Evolutionary conservation across 2,329 filamentous ascomycete species (phyloP).

Genomic region (Fusarium luffae): DNA sequence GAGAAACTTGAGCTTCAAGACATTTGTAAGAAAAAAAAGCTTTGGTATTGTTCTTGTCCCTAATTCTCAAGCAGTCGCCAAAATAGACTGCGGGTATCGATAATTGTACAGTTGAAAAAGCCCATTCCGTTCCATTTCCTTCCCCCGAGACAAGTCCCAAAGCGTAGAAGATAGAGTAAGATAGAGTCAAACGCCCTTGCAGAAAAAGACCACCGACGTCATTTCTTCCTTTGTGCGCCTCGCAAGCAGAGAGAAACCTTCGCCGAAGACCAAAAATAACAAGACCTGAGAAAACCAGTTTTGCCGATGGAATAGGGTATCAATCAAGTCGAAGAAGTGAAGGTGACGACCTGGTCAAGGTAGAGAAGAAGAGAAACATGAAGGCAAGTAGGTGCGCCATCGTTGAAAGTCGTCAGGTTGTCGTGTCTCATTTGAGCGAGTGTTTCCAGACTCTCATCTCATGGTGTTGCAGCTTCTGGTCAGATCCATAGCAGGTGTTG

Average conservation of each 20-base stretch:
- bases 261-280: neutral
- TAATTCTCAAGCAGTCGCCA: conserved; percentile 12
- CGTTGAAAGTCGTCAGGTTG: conserved; percentile 29
- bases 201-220: conserved; percentile 7
- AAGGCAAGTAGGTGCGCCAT: conserved; percentile 7
- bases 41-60: conserved; percentile 23
- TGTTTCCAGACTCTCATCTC: conserved; percentile 16
- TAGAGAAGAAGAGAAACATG: neutral
- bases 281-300: conserved; percentile 1
- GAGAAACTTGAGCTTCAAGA: neutral
- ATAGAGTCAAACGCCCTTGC: conserved; percentile 9
- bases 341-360: conserved; percentile 13
- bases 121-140: conserved; percentile 9
- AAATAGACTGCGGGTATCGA: conserved; percentile 36
- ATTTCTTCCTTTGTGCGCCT: conserved; percentile 27
- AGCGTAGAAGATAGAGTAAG: conserved; percentile 6
- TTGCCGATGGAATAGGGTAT: conserved; percentile 19
- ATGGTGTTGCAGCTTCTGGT: neutral
- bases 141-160: conserved; percentile 19
- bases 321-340: conserved; percentile 26
- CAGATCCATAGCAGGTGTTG: neutral
- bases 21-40: neutral
- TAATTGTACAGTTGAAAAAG: conserved; percentile 32
- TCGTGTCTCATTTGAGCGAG: conserved; percentile 18
- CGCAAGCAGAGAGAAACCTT: conserved; percentile 1